Percentiles rank a stretch among this genome's conserved stretches.
phyloP scores from a whole-genome alignment of 2,329 filamentous ascomycete species.

The Zymoseptoria tritici region DNA sequence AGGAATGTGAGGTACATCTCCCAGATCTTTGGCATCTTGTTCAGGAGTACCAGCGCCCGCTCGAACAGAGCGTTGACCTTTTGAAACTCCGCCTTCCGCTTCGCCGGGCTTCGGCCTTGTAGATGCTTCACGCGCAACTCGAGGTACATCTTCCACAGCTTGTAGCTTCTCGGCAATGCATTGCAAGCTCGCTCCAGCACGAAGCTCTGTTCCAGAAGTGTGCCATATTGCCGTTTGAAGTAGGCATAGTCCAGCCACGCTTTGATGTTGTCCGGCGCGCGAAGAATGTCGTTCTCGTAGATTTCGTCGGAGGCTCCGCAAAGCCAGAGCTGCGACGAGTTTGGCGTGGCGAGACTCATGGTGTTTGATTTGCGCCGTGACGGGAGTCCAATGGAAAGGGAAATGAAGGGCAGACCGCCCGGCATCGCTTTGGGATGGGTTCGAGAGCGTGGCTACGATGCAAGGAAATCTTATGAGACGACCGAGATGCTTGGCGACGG shows the following conservation, averaged over 20 bases:
- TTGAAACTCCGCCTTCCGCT: constrained; percentile 70
- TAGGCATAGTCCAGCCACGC: constrained; percentile 93
- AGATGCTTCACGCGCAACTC: constrained; percentile 62
- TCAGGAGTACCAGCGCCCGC: constrained; percentile 80
- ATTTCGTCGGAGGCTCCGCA: too few relatives aligned
- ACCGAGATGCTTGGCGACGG: too few relatives aligned
- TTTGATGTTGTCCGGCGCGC: constrained; percentile 76
- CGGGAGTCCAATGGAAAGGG: too few relatives aligned
- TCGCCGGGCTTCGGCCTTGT: constrained; percentile 71
- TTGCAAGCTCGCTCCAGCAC: constrained; percentile 84
- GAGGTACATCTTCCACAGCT: constrained; percentile 97
- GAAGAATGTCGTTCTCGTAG: constrained; percentile 92
- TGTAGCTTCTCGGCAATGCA: constrained; percentile 89
- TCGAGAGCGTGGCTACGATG: neutral
- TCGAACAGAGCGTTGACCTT: constrained; percentile 97
- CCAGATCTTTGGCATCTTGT: constrained; percentile 99
- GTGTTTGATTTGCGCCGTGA: too few relatives aligned
- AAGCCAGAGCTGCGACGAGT: too few relatives aligned
- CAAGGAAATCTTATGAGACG: neutral
- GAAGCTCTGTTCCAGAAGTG: constrained; percentile 74
- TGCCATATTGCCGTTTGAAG: constrained; percentile 83
- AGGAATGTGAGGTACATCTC: constrained; percentile 93
- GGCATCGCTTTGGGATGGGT: neutral
- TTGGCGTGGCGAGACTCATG: too few relatives aligned
- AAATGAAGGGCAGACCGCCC: neutral